These are phyloP conservation scores for Delonix regia DNA, from an alignment of 306 rosid genomes.

Conservation along the genomic window DNA sequence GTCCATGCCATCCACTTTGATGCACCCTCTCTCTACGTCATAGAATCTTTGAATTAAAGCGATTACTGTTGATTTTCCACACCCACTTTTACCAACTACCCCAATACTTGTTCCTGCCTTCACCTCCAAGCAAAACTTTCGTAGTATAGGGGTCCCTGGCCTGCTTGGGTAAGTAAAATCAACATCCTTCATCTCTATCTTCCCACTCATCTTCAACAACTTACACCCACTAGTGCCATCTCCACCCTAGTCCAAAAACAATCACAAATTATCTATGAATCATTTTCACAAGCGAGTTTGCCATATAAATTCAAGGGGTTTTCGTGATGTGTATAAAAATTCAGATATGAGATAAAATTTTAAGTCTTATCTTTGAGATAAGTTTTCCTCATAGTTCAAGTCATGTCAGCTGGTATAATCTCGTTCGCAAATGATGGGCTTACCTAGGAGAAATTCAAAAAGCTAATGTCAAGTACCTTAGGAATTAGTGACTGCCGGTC, in stretches of 20 bases:
- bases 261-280: background rate
- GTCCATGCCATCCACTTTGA: conserved; percentile 81
- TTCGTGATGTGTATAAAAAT: too few relatives aligned
- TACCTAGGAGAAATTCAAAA: background rate
- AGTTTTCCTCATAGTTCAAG: background rate
- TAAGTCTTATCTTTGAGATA: background rate
- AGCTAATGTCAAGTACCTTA: conserved; percentile 43
- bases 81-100: conserved; percentile 86
- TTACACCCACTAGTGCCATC: conserved; percentile 40
- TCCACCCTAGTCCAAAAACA: conserved; percentile 43
- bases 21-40: conserved; percentile 74
- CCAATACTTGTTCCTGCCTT: conserved; percentile 84
- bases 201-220: conserved; percentile 65
- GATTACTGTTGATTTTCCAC: conserved; percentile 96
- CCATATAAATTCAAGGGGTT: too few relatives aligned
- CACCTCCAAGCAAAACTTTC: conserved; percentile 80
- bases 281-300: too few relatives aligned
- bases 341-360: background rate
- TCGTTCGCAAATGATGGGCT: too few relatives aligned
- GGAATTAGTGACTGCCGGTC: conserved; percentile 81
- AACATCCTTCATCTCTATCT: conserved; percentile 78
- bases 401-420: background rate
- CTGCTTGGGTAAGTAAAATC: conserved; percentile 85
- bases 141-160: conserved; percentile 57
- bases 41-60: conserved; percentile 80